Evolutionary conservation across 345 rosid species (phyloP).

Genomic region (Boechera stricta): DNA sequence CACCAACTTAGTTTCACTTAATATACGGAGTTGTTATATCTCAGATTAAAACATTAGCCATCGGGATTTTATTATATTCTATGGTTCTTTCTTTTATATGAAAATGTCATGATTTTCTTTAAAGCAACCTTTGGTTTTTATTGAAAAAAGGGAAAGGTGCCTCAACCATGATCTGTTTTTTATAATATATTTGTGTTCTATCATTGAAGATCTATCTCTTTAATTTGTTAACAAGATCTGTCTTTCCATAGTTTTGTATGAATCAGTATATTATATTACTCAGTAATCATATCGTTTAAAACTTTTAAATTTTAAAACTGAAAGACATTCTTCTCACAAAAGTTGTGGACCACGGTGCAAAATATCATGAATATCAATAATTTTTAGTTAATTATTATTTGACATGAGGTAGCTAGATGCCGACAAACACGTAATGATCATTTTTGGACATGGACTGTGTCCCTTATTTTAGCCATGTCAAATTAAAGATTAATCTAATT

Average conservation of each 20-base stretch:
- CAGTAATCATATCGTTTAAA: slow-evolving; percentile 37
- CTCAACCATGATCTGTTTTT: slow-evolving; percentile 44
- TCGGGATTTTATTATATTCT: slow-evolving; percentile 18
- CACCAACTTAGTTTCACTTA: neutral
- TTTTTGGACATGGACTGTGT: too few relatives aligned
- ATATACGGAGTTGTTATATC: slow-evolving; percentile 21
- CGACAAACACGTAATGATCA: slow-evolving; percentile 44
- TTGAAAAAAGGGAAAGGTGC: slow-evolving; percentile 45
- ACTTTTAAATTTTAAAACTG: slow-evolving; percentile 31
- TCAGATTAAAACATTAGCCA: slow-evolving; percentile 23
- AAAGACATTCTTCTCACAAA: slow-evolving; percentile 47
- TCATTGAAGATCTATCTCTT: slow-evolving; percentile 43
- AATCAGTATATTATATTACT: slow-evolving; percentile 33
- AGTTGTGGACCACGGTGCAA: slow-evolving; percentile 46
- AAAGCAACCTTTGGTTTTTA: slow-evolving; percentile 44
- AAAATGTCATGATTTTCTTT: slow-evolving; percentile 42
- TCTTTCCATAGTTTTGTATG: slow-evolving; percentile 40
- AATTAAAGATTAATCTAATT: too few relatives aligned
- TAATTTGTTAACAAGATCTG: slow-evolving; percentile 43
- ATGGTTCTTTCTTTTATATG: slow-evolving; percentile 26
- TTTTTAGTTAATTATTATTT: slow-evolving; percentile 26
- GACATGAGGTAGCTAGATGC: slow-evolving; percentile 44
- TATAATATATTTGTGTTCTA: slow-evolving; percentile 43
- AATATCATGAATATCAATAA: slow-evolving; percentile 31
- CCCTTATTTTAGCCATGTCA: too few relatives aligned